A percentile compares a stretch with the other conserved stretches of the same genome.
Conservation (phyloP, 345 rosid species). For the Populus deltoides region DNA sequence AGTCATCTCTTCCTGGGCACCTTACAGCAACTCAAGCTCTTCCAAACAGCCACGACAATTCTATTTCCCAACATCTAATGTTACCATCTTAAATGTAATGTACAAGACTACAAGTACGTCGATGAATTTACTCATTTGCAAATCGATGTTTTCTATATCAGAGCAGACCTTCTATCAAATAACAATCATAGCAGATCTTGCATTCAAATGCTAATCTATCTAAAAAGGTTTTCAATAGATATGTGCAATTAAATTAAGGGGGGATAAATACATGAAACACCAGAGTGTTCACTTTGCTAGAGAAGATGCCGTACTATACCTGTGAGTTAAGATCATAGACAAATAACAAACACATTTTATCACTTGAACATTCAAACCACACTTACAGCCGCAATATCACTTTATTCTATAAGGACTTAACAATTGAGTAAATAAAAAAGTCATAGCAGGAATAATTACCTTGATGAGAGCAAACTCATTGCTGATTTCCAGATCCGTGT, state of each 20-base stretch:
- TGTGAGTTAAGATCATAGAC: not conserved
- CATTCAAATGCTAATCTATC: not conserved
- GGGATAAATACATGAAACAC: too few species aligned
- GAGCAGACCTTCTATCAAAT: not conserved
- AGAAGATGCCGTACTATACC: not conserved
- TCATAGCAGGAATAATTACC: constrained; percentile 15
- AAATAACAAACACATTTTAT: not conserved
- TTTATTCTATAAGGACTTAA: not conserved
- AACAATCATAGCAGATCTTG: not conserved
- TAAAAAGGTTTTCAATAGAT: not conserved
- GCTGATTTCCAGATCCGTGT: constrained; percentile 31
- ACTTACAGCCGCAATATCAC: not conserved
- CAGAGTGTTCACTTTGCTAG: not conserved
- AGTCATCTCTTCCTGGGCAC: constrained; percentile 8
- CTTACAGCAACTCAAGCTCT: not conserved
- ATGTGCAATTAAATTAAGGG: not conserved
- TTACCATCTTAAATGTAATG: not conserved
- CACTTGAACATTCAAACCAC: not conserved
- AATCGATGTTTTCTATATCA: not conserved
- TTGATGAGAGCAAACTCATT: constrained; percentile 17
- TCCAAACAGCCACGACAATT: not conserved
- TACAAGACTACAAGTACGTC: not conserved
- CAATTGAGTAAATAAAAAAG: not conserved
- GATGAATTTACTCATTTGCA: not conserved
- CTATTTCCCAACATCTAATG: not conserved